Evolutionary conservation across 306 rosid species (phyloP).

Genomic region (Castanopsis chinensis): DNA sequence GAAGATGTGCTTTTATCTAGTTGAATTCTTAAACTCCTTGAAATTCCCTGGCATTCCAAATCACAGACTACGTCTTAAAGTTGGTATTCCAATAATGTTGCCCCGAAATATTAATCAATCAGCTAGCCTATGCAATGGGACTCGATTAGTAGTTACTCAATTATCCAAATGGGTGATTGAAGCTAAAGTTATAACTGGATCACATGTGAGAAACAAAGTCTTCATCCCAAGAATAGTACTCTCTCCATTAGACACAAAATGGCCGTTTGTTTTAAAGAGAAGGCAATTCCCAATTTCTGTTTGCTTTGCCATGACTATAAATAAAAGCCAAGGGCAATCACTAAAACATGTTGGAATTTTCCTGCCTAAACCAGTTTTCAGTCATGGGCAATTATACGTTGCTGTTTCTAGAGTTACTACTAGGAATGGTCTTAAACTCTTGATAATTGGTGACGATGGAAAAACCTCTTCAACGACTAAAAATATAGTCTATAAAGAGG

Average conservation of each 20-base stretch:
- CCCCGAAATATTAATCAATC: neutral
- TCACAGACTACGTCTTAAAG: neutral
- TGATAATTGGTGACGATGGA: too few relatives aligned
- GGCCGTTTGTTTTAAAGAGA: neutral
- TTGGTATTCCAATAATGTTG: neutral
- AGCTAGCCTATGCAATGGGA: neutral
- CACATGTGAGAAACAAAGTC: neutral
- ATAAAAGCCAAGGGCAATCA: neutral
- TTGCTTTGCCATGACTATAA: neutral
- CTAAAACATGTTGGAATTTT: too few relatives aligned
- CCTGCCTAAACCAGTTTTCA: too few relatives aligned
- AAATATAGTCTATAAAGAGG: too few relatives aligned
- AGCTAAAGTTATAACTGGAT: neutral
- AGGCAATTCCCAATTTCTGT: neutral
- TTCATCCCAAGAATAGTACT: neutral
- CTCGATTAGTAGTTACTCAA: neutral
- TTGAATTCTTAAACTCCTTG: neutral
- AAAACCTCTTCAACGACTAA: too few relatives aligned
- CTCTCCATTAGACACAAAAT: neutral
- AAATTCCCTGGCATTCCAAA: neutral
- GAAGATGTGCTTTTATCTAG: neutral
- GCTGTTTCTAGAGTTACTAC: neutral
- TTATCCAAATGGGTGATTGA: neutral
- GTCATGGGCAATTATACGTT: too few relatives aligned
- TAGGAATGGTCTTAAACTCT: neutral